phyloP scores from a whole-genome alignment of 1,139 yeast species.

The Diutina neorugosa region DNA sequence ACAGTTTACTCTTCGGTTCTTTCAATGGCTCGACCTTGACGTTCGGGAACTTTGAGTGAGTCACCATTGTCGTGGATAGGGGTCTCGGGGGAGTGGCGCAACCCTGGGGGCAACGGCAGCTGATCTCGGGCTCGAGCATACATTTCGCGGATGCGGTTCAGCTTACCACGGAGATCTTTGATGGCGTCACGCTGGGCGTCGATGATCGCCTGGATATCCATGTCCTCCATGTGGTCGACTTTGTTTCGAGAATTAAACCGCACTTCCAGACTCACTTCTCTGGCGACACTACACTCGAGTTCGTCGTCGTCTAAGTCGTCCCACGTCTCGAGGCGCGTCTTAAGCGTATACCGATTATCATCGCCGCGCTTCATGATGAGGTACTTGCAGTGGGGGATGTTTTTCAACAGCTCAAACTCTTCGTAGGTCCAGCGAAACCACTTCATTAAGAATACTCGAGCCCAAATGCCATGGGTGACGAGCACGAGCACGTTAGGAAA shows the following conservation, averaged over 20 bases:
- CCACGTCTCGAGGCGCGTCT: constrained; percentile 51
- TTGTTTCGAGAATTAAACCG: constrained; percentile 27
- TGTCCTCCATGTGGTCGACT: constrained; percentile 24
- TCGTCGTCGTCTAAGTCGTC: constrained; percentile 36
- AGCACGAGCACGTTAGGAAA: constrained; percentile 68
- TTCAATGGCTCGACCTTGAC: not conserved
- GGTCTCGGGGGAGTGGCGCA: not conserved
- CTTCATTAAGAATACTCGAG: constrained; percentile 81
- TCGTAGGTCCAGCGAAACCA: constrained; percentile 92
- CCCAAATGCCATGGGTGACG: constrained; percentile 92
- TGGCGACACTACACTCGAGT: constrained; percentile 17
- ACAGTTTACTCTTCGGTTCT: not conserved
- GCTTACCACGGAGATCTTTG: constrained; percentile 24
- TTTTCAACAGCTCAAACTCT: constrained; percentile 69
- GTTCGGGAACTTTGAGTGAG: not conserved
- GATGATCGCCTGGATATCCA: constrained; percentile 29
- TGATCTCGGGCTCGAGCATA: constrained; percentile 11
- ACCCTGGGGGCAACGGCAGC: not conserved
- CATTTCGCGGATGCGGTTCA: constrained; percentile 22
- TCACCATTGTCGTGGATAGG: not conserved
- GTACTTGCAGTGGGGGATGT: constrained; percentile 76
- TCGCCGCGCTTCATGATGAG: constrained; percentile 57
- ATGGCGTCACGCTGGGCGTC: constrained; percentile 36
- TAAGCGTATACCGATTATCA: constrained; percentile 33
- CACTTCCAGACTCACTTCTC: constrained; percentile 30